A percentile compares a stretch with the other conserved stretches of the same genome.
Evolutionary conservation across 2,329 filamentous ascomycete species (phyloP).

Genomic region (Podosphaera fusca): DNA sequence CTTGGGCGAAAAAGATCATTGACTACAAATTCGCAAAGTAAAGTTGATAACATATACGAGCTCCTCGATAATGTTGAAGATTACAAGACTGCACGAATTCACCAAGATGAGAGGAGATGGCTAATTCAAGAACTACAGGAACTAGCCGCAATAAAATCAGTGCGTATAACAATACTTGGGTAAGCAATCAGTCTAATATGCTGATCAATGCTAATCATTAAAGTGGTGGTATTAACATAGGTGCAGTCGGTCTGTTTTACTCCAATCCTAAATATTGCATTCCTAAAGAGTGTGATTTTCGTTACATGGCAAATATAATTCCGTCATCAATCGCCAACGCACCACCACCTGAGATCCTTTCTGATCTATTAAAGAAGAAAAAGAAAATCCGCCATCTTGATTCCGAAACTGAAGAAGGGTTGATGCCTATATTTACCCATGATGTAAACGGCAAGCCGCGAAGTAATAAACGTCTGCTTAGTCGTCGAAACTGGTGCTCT

Average conservation of each 20-base stretch:
- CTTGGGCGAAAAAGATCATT: constrained; percentile 63
- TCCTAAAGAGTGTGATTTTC: constrained; percentile 72
- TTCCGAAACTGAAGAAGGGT: constrained; percentile 68
- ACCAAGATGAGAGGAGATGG: constrained; percentile 73
- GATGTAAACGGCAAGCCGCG: constrained; percentile 75
- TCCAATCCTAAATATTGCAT: constrained; percentile 64
- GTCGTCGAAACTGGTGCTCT: constrained; percentile 86
- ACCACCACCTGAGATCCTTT: constrained; percentile 68
- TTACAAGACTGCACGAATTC: constrained; percentile 90
- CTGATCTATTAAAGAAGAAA: constrained; percentile 78
- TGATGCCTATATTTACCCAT: constrained; percentile 80
- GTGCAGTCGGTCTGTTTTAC: constrained; percentile 83
- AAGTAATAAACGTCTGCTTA: constrained; percentile 77
- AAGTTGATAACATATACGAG: constrained; percentile 78
- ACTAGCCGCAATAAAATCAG: constrained; percentile 73
- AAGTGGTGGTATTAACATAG: constrained; percentile 82
- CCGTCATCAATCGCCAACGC: constrained; percentile 88
- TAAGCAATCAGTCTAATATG: constrained; percentile 13
- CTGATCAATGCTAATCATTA: constrained; percentile 6
- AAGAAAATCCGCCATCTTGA: constrained; percentile 61
- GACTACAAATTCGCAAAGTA: constrained; percentile 55
- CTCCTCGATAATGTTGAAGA: constrained; percentile 83
- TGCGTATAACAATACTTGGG: constrained; percentile 75
- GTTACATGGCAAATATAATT: constrained; percentile 92
- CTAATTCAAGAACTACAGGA: constrained; percentile 83